A percentile compares a stretch with the other conserved stretches of the same genome.
These are phyloP conservation scores for Sporisorium reilianum DNA, from an alignment of 1,284 basidiomycete species.

Conservation along the genomic window DNA sequence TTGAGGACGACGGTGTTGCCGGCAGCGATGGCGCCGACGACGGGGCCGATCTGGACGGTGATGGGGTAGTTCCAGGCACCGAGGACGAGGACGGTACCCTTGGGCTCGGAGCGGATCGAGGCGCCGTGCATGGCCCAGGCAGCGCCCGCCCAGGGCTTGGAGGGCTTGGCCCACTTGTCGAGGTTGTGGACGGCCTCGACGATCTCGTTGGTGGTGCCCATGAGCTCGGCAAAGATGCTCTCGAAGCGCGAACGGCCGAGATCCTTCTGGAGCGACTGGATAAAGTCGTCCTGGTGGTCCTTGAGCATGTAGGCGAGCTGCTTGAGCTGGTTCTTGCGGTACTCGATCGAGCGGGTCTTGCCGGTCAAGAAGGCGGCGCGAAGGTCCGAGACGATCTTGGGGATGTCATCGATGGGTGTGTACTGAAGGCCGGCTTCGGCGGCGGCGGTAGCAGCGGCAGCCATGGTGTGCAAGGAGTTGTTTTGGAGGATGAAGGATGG, in stretches of 20 bases:
- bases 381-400: conserved; percentile 71
- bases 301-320: conserved; percentile 76
- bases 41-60: conserved; percentile 67
- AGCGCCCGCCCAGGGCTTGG: conserved; percentile 59
- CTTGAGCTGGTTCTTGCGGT: conserved; percentile 76
- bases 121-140: conserved; percentile 68
- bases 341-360: conserved; percentile 74
- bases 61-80: conserved; percentile 70
- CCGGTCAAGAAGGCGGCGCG: conserved; percentile 73
- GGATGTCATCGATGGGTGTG: conserved; percentile 50
- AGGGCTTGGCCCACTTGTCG: conserved; percentile 70
- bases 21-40: conserved; percentile 70
- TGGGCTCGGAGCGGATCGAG: conserved; percentile 69
- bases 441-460: conserved; percentile 39
- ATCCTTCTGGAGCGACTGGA: conserved; percentile 74
- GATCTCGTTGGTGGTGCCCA: conserved; percentile 73
- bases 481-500: background rate
- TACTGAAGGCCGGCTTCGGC: conserved; percentile 52
- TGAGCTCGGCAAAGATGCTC: conserved; percentile 67
- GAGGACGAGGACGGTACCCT: conserved; percentile 71
- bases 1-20: conserved; percentile 71
- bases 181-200: conserved; percentile 78
- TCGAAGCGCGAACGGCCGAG: conserved; percentile 72
- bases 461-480: conserved; percentile 17
- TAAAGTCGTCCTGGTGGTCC: conserved; percentile 74